Percentiles rank a stretch among this genome's conserved stretches.
Evolutionary conservation across 768 basidiomycete species (phyloP).

Genomic region (Suillus discolor): DNA sequence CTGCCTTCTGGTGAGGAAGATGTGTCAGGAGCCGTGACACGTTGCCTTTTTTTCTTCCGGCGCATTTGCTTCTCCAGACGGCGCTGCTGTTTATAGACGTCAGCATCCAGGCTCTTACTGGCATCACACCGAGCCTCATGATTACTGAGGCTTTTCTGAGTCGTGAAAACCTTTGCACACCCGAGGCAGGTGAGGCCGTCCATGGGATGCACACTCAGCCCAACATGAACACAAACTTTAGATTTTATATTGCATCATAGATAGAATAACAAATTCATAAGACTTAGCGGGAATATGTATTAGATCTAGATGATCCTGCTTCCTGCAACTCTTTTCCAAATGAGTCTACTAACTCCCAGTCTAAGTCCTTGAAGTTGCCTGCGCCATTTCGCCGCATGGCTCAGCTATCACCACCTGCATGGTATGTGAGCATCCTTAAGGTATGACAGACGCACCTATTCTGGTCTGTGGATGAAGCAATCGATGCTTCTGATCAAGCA

Average conservation of each 20-base stretch:
- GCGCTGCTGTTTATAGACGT: conserved; percentile 4
- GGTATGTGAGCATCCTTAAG: no score
- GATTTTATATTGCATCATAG: background rate
- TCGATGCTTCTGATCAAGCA: no score
- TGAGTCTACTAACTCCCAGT: no score
- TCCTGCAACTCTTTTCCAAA: background rate
- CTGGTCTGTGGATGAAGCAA: no score
- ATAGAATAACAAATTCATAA: background rate
- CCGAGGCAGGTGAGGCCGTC: conserved; percentile 4
- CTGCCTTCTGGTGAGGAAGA: no score
- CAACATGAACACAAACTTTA: background rate
- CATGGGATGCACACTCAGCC: background rate
- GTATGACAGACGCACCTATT: no score
- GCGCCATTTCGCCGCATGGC: no score
- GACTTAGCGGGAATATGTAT: background rate
- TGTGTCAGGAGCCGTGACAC: background rate
- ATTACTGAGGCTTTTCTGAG: conserved; percentile 1
- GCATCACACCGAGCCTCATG: conserved; percentile 5
- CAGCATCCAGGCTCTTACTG: background rate
- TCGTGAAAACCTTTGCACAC: background rate
- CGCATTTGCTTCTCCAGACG: background rate
- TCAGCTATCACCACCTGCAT: no score
- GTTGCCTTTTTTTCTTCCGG: background rate
- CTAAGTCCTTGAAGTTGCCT: background rate
- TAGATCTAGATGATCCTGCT: background rate